These are phyloP conservation scores for Lachancea lanzarotensis DNA, from an alignment of 805 yeast species.

Conservation along the genomic window DNA sequence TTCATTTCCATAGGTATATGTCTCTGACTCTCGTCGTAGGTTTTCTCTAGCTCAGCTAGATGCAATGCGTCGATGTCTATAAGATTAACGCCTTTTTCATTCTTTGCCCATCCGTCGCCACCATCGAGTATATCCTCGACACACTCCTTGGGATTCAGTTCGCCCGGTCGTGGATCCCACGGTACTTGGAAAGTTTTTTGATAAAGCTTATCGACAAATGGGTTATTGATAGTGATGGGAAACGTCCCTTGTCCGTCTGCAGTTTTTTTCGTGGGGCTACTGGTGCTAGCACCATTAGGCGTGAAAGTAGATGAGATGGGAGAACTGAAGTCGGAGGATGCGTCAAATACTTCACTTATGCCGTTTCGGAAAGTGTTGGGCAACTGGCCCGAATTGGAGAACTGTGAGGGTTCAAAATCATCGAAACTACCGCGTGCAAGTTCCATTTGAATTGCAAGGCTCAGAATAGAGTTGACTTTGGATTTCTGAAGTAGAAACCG, in stretches of 20 bases:
- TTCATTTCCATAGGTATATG: constrained; percentile 6
- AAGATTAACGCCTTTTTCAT: constrained; percentile 32
- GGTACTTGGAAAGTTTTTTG: constrained; percentile 50
- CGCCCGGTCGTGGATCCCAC: constrained; percentile 53
- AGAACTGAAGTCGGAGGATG: constrained; percentile 15
- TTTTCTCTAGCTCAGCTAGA: constrained; percentile 23
- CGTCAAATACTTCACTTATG: constrained; percentile 17
- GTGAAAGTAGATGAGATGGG: constrained; percentile 15
- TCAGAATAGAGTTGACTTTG: constrained; percentile 75
- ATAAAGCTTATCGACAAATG: constrained; percentile 44
- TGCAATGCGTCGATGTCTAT: constrained; percentile 30
- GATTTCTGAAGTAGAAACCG: constrained; percentile 70
- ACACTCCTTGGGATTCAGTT: constrained; percentile 63
- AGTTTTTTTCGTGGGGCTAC: constrained; percentile 4
- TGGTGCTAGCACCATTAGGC: constrained; percentile 1
- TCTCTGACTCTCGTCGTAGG: constrained; percentile 11
- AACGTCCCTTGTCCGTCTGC: constrained; percentile 17
- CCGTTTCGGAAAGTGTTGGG: constrained; percentile 20
- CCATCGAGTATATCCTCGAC: constrained; percentile 69
- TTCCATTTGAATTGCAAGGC: constrained; percentile 48
- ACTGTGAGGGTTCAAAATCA: constrained; percentile 23
- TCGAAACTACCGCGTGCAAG: constrained; percentile 34
- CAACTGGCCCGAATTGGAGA: constrained; percentile 18
- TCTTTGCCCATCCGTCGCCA: constrained; percentile 58
- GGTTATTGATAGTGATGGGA: constrained; percentile 37